Base-by-base conservation (phyloP, 2,329 filamentous ascomycete species). In the Aspergillus tanneri region DNA sequence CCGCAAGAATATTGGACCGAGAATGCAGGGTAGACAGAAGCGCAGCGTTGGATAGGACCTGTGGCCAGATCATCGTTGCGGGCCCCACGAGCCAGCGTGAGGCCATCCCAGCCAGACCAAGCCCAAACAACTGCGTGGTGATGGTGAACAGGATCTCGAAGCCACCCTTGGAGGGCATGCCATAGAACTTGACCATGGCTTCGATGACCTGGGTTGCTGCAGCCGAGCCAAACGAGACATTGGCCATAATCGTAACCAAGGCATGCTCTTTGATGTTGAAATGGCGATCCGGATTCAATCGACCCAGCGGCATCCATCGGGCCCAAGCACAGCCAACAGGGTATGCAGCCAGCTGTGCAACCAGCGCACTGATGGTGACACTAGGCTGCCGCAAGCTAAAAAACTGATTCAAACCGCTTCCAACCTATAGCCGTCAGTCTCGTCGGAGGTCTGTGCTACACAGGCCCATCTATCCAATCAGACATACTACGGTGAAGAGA, bases 51-150 rank as follows among this genome's bases (percentile, higher is more conserved):
- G 72, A 74, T 46, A 83, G 70, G 22, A 79, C 76, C 18, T 77
- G 73, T 1, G 82, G 82, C 82, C 82, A 85, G 43, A 85, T 79
- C 81, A 85, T 85, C 43, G 80, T 76, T 2, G 82, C 80, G 1
- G 81, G 83, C 66, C 70, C 64, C 25, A 71, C 67, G n/a, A 86
- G 74, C 66, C 82, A 85, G 27, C 80, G 75, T 18, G 81, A 73
- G 22, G 76, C 72, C 47, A 85, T 62, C 2, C 83, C 83, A 6
- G 83, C 83, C 23, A 86, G 69, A 2, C 83, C 82, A 53, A 84
- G 84, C 5, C 84, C 84, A 49, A 83, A 81, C 58, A 82, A 75
- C 49, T 85, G 79, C 1, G 80, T 84, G 3, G 80, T 82, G 49
- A 85, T 75, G 46, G 76, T 78, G 50, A 84, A 73, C 4, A 85